phyloP scores from a whole-genome alignment of 768 basidiomycete genomes.

The Termitomyces sp. region DNA sequence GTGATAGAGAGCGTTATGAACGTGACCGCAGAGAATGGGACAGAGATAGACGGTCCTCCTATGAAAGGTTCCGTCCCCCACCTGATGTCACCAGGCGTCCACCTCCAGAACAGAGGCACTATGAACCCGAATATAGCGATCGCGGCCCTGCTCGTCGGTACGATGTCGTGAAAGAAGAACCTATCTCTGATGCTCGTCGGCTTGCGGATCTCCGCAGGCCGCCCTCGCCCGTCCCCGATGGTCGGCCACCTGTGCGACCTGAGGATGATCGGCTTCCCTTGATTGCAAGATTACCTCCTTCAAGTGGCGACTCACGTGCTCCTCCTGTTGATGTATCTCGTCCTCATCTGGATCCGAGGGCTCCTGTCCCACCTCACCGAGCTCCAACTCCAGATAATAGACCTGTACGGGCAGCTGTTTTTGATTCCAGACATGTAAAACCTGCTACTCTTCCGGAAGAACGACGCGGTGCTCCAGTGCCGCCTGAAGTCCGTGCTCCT shows the following conservation, averaged over 20 bases:
- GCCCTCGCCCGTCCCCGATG: slow-evolving; percentile 10
- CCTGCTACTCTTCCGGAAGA: slow-evolving; percentile 25
- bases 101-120: slow-evolving; percentile 43
- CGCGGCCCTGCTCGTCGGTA: slow-evolving; percentile 19
- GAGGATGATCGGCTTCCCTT: slow-evolving; percentile 13
- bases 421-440: slow-evolving; percentile 28
- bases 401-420: slow-evolving; percentile 13
- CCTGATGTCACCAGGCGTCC: slow-evolving; percentile 31
- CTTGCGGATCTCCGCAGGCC: slow-evolving; percentile 28
- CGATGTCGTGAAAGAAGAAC: slow-evolving; percentile 19
- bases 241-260: slow-evolving; percentile 14
- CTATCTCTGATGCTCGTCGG: slow-evolving; percentile 20
- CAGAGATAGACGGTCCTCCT: slow-evolving; percentile 32
- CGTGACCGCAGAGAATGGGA: slow-evolving; percentile 23
- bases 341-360: slow-evolving; percentile 19
- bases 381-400: slow-evolving; percentile 21
- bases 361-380: slow-evolving; percentile 20
- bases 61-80: slow-evolving; percentile 19
- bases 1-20: slow-evolving; percentile 32
- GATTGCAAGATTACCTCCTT: slow-evolving; percentile 12
- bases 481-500: slow-evolving; percentile 9
- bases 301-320: slow-evolving; percentile 16
- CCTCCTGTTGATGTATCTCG: slow-evolving; percentile 24
- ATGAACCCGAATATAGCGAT: slow-evolving; percentile 36
- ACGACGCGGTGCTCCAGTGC: slow-evolving; percentile 12